Conservation (phyloP, 2,329 filamentous ascomycete genomes). For the Plenodomus tracheiphilus region DNA sequence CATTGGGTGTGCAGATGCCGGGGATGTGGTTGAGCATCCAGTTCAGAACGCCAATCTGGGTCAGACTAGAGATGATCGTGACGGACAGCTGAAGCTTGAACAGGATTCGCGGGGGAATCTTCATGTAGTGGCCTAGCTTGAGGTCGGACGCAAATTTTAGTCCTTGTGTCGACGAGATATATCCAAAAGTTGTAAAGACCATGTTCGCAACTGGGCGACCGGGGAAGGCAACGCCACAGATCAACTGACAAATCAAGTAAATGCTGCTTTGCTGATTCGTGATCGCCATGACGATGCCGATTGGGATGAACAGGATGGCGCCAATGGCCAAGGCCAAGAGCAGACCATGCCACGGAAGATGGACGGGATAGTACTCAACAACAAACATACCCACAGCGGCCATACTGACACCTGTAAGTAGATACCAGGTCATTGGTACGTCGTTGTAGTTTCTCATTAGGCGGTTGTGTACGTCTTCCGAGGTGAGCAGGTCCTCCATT, state of each 20-base stretch:
- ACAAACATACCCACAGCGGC: conserved; percentile 78
- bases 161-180: conserved; percentile 84
- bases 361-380: conserved; percentile 76
- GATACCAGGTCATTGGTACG: conserved; percentile 80
- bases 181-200: conserved; percentile 91
- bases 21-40: conserved; percentile 85
- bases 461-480: conserved; percentile 81
- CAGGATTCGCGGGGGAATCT: conserved; percentile 77
- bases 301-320: conserved; percentile 82
- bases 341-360: conserved; percentile 85
- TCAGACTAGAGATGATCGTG: conserved; percentile 75
- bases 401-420: conserved; percentile 75
- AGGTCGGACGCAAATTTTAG: conserved; percentile 87
- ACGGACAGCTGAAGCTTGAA: conserved; percentile 79
- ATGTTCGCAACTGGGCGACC: conserved; percentile 88
- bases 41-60: conserved; percentile 82
- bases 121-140: conserved; percentile 88
- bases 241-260: conserved; percentile 83
- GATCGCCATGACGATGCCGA: conserved; percentile 90
- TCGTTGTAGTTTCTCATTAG: conserved; percentile 83
- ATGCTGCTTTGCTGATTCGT: conserved; percentile 88
- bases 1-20: conserved; percentile 74
- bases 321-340: conserved; percentile 78
- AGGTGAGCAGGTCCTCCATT: conserved; percentile 61
- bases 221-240: conserved; percentile 80